Evolutionary conservation across 305 asterid genomes (phyloP).

Genomic region (Fraxinus baroniana): DNA sequence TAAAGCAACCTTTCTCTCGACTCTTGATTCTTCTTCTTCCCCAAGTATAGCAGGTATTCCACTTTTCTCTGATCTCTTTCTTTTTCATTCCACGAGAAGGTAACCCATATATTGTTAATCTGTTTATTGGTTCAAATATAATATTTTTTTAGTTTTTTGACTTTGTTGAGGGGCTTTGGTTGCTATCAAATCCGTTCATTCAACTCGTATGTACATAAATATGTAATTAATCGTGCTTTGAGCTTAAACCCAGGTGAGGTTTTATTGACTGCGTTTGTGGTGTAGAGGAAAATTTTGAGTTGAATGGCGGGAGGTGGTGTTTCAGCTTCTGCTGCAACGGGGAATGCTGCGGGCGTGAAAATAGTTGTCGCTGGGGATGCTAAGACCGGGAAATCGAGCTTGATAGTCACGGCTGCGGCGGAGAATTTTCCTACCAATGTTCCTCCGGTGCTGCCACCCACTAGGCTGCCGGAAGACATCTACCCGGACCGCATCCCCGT

Average conservation of each 20-base stretch:
- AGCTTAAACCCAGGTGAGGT: not conserved
- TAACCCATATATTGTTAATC: not conserved
- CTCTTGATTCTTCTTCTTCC: not conserved
- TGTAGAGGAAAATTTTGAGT: conserved; percentile 10
- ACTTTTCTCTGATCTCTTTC: not conserved
- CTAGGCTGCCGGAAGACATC: conserved; percentile 84
- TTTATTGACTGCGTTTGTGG: conserved; percentile 29
- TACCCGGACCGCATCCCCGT: conserved; percentile 90
- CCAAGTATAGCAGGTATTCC: not conserved
- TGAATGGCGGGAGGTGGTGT: conserved; percentile 80
- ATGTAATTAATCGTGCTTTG: not conserved
- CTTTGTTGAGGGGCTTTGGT: conserved; percentile 21
- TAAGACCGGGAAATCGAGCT: conserved; percentile 90
- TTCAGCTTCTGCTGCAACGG: conserved; percentile 49
- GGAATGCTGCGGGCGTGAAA: conserved; percentile 47
- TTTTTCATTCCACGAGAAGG: not conserved
- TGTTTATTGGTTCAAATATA: not conserved
- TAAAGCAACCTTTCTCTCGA: not conserved
- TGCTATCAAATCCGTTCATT: conserved; percentile 13
- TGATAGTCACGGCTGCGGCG: conserved; percentile 80
- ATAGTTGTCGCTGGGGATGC: conserved; percentile 93
- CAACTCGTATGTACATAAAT: conserved; percentile 8
- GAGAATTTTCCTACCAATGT: conserved; percentile 63
- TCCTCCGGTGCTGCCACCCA: conserved; percentile 87
- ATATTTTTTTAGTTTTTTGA: not conserved